Conservation (phyloP, 202 grass and related monocot species). For the Bolboschoenoplectus hybrid region DNA sequence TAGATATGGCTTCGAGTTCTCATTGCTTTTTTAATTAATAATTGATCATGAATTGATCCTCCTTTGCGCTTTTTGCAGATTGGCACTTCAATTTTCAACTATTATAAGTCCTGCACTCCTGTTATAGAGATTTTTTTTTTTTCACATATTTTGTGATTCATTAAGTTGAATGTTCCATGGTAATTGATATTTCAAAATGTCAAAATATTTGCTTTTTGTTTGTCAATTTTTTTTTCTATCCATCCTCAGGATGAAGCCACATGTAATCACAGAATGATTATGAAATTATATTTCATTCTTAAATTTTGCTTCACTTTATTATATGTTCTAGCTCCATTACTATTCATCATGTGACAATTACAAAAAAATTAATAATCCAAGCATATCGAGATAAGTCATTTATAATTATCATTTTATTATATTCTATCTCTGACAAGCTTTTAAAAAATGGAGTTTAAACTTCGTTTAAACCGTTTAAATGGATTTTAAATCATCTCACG, state of each 20-base stretch:
- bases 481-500: no score
- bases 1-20: slow-evolving; percentile 18
- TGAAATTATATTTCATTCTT: no score
- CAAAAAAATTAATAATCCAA: neutral
- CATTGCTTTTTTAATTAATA: neutral
- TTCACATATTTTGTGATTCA: neutral
- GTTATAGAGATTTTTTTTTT: neutral
- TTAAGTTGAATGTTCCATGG: neutral
- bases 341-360: neutral
- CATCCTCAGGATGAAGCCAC: no score
- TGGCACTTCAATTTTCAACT: neutral
- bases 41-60: neutral
- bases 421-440: no score
- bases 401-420: no score
- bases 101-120: neutral
- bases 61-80: neutral
- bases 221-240: neutral
- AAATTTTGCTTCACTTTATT: no score
- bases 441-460: no score
- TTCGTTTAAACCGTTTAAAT: no score
- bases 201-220: neutral
- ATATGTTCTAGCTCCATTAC: no score
- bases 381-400: neutral
- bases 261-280: no score
- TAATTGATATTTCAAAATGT: neutral